A percentile compares a stretch with the other conserved stretches of the same genome.
These are phyloP conservation scores for Waitea zeae DNA, from an alignment of 1,284 basidiomycete genomes.

Conservation along the genomic window DNA sequence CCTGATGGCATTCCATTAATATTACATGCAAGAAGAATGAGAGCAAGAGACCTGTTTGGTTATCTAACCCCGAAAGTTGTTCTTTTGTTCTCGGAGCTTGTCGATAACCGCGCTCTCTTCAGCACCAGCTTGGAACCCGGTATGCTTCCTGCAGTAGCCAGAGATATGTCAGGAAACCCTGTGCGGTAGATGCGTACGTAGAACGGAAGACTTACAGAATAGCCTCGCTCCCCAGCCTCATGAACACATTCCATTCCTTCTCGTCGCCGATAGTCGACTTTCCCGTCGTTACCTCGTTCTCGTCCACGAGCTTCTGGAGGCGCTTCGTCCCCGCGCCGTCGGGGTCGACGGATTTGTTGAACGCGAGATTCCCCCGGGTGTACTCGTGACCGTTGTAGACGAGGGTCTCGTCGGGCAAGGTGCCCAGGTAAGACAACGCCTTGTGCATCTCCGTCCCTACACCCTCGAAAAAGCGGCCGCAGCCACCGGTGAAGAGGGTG, in stretches of 20 bases:
- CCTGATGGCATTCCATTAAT: too few species aligned
- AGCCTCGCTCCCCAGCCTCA: conserved; percentile 42
- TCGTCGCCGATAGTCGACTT: conserved; percentile 73
- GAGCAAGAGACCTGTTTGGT: conserved; percentile 3
- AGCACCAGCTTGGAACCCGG: conserved; percentile 16
- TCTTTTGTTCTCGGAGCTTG: conserved; percentile 70
- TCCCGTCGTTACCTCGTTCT: conserved; percentile 51
- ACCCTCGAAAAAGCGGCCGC: conserved; percentile 96
- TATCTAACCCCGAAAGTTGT: conserved; percentile 44
- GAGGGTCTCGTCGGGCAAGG: conserved; percentile 66
- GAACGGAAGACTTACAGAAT: conserved; percentile 28
- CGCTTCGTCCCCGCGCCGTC: conserved; percentile 34
- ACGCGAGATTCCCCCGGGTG: conserved; percentile 50
- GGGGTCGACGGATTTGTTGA: conserved; percentile 53
- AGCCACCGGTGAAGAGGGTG: conserved; percentile 88
- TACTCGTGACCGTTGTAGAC: conserved; percentile 93
- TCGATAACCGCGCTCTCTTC: conserved; percentile 51
- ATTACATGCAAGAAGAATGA: too few species aligned
- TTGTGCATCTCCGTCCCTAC: conserved; percentile 73
- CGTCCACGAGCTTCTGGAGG: conserved; percentile 32
- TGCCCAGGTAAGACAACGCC: conserved; percentile 59
- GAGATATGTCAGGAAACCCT: background rate
- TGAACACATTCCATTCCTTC: conserved; percentile 76
- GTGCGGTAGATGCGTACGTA: conserved; percentile 1
- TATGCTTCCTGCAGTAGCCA: conserved; percentile 25